Evolutionary conservation across 768 basidiomycete species (phyloP), one percentile per base, ranked within the genome.

Genomic region (Hypholoma fasciculare): DNA sequence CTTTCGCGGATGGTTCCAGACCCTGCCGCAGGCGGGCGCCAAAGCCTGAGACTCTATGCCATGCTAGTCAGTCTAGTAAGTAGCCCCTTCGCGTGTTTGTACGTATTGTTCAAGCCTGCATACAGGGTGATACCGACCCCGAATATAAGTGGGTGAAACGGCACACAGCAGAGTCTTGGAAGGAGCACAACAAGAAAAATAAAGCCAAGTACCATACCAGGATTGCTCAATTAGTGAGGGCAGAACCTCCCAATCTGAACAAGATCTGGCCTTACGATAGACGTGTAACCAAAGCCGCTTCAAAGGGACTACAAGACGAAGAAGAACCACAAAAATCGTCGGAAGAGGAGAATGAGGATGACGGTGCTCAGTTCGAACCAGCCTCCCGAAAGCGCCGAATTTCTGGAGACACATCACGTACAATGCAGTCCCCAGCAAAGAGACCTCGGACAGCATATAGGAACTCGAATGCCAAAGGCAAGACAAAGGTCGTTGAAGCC

Each of bases 151-250:
- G 82, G 82, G 76, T 65, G 4, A 56, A 23, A 0, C 69, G 76
- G 7, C 83, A 85, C 65, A 64, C 79, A 5, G 70, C 71, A 61
- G 66, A 77, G 54, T 79, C 82, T 20, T 83, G 82, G 81, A 72
- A 76, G 26, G 72, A 79, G 47, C 73, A 76, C 13, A 82, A 82
- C 59, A 81, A 76, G 54, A 81, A 74, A 57, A 71, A 76, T 20
- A 52, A 52, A 34, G 54, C 44, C 0, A 44, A 56, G 14, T 72
- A 82, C 38, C 71, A 83, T 51, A 26, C 7, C 11, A 54, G 58
- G n/a, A 82, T 84, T 50, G 60, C 62, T 0, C 34, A 60, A 17
- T 61, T 70, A 13, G 74, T 70, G 11, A 52, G 57, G 20, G 16
- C 38, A 30, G 48, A 69, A 46, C 67, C 68, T 26, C 69, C 75